Base-by-base conservation (phyloP, 345 rosid species). In the Lenwebbia sp. region DNA sequence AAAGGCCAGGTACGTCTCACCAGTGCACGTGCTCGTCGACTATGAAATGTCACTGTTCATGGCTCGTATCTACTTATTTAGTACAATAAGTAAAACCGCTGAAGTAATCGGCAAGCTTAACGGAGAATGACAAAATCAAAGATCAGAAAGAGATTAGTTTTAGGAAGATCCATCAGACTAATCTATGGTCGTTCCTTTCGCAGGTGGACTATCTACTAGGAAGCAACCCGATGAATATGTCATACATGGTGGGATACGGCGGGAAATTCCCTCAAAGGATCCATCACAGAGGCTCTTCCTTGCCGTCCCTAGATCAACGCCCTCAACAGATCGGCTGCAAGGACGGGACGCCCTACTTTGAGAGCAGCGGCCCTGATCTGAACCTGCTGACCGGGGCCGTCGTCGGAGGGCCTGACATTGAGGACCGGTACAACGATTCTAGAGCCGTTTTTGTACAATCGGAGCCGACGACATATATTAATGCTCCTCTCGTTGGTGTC, bases 191-290 rank as follows among this genome's bases (percentile, higher is more conserved):
- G 81, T 41, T 26, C 41, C 13, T 86, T 70, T 70, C 5, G 76
- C 91, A 95, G 89, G 94, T 92, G 22, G 99, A 95, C 90, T 97
- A 96, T 84, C 94, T 97, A 47, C 92, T 97, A 17, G 99, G 99
- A 47, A 94, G 91, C 85, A 97, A 95, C 83, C 98, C 99, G 23
- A 41, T 88, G 87, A 88, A 87, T 51, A 91, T 94, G 95, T 96
- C 98, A 19, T 96, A 94, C 92, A 97, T 96, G 98, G 98, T 97
- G 14, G 99, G 96, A 22, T 95, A 93, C 85, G 93, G 99, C 5
- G 44, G 84, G 12, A 92, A 84, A 55, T 97, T 85, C 86, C 99
- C 99, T 0, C 89, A 88, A 26, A 93, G 89, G 89, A 91, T 96
- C 33, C 99, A 97, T 87, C 98, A 96, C 76, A 92, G 97, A 28